phyloP scores from a whole-genome alignment of 441 rosid genomes.

The Brassica balearica region DNA sequence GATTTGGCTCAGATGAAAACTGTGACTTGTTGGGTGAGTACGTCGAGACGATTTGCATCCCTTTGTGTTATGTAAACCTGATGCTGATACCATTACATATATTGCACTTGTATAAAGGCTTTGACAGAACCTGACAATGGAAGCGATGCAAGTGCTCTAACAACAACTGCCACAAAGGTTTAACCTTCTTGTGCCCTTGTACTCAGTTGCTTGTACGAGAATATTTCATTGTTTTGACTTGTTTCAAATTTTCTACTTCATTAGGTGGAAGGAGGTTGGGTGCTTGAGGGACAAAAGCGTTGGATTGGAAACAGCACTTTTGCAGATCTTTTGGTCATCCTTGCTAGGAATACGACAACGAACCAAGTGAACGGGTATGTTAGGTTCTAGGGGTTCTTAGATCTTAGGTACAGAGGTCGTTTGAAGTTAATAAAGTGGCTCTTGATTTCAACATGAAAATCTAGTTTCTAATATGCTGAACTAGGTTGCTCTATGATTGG shows the following conservation, averaged over 20 bases:
- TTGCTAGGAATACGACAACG: slow-evolving; percentile 81
- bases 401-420: slow-evolving; percentile 29
- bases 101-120: slow-evolving; percentile 54
- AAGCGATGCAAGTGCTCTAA: slow-evolving; percentile 88
- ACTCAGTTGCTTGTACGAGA: background rate
- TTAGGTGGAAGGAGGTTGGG: slow-evolving; percentile 95
- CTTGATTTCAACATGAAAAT: slow-evolving; percentile 16
- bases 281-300: slow-evolving; percentile 90
- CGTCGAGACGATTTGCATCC: slow-evolving; percentile 17
- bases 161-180: slow-evolving; percentile 87
- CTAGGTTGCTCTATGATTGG: slow-evolving; percentile 1
- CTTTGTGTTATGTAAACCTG: slow-evolving; percentile 14
- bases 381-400: slow-evolving; percentile 10
- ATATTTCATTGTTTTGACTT: slow-evolving; percentile 25
- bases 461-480: background rate
- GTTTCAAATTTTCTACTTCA: slow-evolving; percentile 17
- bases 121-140: slow-evolving; percentile 97
- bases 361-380: slow-evolving; percentile 92
- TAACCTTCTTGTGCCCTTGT: slow-evolving; percentile 30
- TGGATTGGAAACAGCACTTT: slow-evolving; percentile 98
- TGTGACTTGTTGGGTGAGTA: slow-evolving; percentile 87
- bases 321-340: slow-evolving; percentile 81
- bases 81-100: slow-evolving; percentile 25
- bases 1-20: slow-evolving; percentile 76
- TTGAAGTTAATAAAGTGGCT: slow-evolving; percentile 12